Evolutionary conservation across 2,329 filamentous ascomycete species (phyloP).

Genomic region (Keithomyces neogunnii): DNA sequence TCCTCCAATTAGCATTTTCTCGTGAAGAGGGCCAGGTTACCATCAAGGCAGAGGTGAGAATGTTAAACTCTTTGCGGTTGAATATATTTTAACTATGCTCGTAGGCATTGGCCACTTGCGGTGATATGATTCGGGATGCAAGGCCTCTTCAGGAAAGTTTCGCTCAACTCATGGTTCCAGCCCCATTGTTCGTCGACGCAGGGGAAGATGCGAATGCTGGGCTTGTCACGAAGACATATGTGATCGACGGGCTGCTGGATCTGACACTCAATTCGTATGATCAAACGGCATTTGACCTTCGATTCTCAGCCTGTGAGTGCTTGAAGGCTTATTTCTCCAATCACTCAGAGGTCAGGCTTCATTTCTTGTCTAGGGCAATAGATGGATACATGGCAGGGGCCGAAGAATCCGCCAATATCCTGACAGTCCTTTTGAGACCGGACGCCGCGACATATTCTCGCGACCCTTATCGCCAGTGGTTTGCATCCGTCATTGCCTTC

Average conservation of each 20-base stretch:
- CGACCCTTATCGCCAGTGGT: constrained; percentile 85
- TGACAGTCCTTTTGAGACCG: constrained; percentile 71
- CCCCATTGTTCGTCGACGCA: constrained; percentile 37
- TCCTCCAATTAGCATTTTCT: constrained; percentile 76
- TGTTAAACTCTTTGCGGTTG: constrained; percentile 6
- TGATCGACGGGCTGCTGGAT: constrained; percentile 88
- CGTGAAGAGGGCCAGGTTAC: constrained; percentile 56
- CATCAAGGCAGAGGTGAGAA: constrained; percentile 69
- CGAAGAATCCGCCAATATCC: constrained; percentile 79
- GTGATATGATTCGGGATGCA: constrained; percentile 81
- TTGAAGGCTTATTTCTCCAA: constrained; percentile 87
- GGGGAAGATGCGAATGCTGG: constrained; percentile 38
- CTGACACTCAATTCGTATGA: constrained; percentile 63
- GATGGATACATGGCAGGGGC: constrained; percentile 71
- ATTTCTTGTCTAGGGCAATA: constrained; percentile 84
- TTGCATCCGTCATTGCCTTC: constrained; percentile 78
- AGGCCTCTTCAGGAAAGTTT: constrained; percentile 76
- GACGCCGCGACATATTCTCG: constrained; percentile 49
- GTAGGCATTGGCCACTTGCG: constrained; percentile 69
- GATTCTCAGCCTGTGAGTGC: constrained; percentile 79
- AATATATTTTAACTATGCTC: constrained; percentile 7
- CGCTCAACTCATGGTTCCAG: constrained; percentile 72
- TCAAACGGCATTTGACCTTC: constrained; percentile 64
- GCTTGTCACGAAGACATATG: constrained; percentile 60
- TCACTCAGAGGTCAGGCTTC: constrained; percentile 70